Conservation (phyloP, 768 basidiomycete species). For the Suillus hirtellus region DNA sequence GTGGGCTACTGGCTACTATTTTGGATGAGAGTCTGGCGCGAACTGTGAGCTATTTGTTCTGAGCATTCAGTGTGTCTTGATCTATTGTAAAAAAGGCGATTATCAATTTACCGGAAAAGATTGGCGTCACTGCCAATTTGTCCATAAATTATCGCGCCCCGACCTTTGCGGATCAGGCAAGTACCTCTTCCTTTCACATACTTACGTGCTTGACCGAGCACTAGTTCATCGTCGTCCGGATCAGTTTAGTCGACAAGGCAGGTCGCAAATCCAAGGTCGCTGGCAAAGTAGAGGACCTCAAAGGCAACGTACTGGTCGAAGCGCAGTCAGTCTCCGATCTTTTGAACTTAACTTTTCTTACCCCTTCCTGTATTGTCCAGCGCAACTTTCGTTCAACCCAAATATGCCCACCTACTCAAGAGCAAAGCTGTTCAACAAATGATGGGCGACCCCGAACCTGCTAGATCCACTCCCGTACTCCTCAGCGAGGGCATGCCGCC, state of each 20-base stretch:
- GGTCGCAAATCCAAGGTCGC: conserved; percentile 78
- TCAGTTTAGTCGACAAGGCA: conserved; percentile 60
- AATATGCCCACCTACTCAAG: conserved; percentile 78
- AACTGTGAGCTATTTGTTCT: conserved; percentile 53
- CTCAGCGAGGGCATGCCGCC: conserved; percentile 30
- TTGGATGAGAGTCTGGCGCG: conserved; percentile 84
- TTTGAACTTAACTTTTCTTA: background rate
- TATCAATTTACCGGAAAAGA: conserved; percentile 79
- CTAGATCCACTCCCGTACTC: conserved; percentile 23
- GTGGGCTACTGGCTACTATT: conserved; percentile 87
- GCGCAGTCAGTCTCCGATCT: conserved; percentile 58
- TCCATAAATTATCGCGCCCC: conserved; percentile 83
- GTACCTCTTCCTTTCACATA: conserved; percentile 3
- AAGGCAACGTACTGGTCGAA: conserved; percentile 82
- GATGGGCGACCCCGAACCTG: conserved; percentile 57
- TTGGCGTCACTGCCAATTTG: conserved; percentile 91
- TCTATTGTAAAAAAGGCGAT: conserved; percentile 58
- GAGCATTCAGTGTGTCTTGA: background rate
- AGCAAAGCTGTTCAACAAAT: conserved; percentile 57
- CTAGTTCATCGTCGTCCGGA: conserved; percentile 84
- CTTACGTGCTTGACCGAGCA: background rate
- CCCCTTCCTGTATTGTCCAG: conserved; percentile 36
- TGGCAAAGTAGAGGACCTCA: conserved; percentile 73
- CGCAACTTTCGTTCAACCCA: conserved; percentile 85
- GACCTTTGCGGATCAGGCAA: conserved; percentile 83